Conservation (phyloP, 2,329 filamentous ascomycete species). For the Pseudonectria foliicola region DNA sequence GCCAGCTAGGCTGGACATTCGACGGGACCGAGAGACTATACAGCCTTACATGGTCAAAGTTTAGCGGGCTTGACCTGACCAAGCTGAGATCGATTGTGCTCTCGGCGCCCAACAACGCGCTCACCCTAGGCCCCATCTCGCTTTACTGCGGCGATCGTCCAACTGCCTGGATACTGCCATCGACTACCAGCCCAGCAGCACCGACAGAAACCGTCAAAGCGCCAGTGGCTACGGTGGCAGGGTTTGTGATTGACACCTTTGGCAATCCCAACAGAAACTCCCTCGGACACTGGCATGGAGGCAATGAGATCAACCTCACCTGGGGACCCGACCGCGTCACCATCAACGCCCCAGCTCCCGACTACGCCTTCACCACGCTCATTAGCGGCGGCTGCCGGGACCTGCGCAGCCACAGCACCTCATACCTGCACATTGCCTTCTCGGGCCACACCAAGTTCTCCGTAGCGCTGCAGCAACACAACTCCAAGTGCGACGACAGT, state of each 20-base stretch:
- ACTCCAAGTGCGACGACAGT: conserved; percentile 47
- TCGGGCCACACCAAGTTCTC: conserved; percentile 56
- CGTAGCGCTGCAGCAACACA: conserved; percentile 60
- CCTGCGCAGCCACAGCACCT: conserved; percentile 49
- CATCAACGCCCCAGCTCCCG: conserved; percentile 29
- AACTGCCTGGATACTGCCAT: conserved; percentile 41
- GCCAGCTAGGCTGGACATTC: conserved; percentile 52
- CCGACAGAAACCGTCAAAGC: conserved; percentile 43
- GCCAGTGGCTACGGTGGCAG: conserved; percentile 39
- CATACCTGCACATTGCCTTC: conserved; percentile 59
- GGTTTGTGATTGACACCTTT: conserved; percentile 57
- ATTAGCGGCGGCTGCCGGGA: conserved; percentile 32
- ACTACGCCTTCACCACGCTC: conserved; percentile 55
- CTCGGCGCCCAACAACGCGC: conserved; percentile 35
- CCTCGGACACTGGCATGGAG: conserved; percentile 58
- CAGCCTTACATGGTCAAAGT: conserved; percentile 48
- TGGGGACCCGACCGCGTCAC: conserved; percentile 46
- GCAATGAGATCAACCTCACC: conserved; percentile 50
- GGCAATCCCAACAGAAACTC: conserved; percentile 44
- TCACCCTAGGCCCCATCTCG: conserved; percentile 49
- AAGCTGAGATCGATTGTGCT: conserved; percentile 48
- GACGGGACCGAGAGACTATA: conserved; percentile 54
- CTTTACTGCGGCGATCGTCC: conserved; percentile 50
- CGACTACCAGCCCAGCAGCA: conserved; percentile 31
- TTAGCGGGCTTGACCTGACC: conserved; percentile 39